These are phyloP conservation scores for Olyra latifolia DNA, from an alignment of 176 grass and related monocot species.

Conservation along the genomic window DNA sequence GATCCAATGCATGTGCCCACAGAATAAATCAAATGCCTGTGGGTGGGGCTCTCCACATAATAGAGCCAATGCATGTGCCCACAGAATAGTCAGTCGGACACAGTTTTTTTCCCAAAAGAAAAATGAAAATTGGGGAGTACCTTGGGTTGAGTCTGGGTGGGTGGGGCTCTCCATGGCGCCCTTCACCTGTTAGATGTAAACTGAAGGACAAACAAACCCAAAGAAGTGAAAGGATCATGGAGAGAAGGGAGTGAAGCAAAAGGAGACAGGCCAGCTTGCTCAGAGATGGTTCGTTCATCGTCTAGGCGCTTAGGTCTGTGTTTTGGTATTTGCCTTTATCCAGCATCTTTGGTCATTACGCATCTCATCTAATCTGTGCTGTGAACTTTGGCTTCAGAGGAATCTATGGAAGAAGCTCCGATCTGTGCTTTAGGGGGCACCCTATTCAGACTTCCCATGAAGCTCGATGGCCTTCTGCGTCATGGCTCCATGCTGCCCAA, in stretches of 20 bases:
- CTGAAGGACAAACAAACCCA: neutral
- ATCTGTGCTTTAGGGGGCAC: neutral
- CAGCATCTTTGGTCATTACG: neutral
- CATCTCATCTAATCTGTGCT: neutral
- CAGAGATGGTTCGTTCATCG: neutral
- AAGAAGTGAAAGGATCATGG: neutral
- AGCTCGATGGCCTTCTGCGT: neutral
- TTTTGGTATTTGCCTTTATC: neutral
- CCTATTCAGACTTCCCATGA: constrained; percentile 9
- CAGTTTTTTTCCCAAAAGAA: too few relatives aligned
- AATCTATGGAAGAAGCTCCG: neutral
- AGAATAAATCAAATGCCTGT: too few relatives aligned
- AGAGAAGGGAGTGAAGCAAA: neutral
- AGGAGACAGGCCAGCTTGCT: neutral
- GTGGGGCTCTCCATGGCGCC: too few relatives aligned
- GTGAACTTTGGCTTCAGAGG: neutral
- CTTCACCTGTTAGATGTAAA: neutral
- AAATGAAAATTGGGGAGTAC: too few relatives aligned
- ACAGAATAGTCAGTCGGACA: too few relatives aligned
- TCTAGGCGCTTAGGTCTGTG: too few relatives aligned
- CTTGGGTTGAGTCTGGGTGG: too few relatives aligned
- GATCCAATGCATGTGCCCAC: too few relatives aligned
- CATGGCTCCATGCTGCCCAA: neutral
- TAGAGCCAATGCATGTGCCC: too few relatives aligned
- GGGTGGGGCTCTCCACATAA: too few relatives aligned